Percentiles rank a stretch among this genome's conserved stretches.
phyloP scores from a whole-genome alignment of 2,329 filamentous ascomycete species.

The Aspergillus thermomutatus region DNA sequence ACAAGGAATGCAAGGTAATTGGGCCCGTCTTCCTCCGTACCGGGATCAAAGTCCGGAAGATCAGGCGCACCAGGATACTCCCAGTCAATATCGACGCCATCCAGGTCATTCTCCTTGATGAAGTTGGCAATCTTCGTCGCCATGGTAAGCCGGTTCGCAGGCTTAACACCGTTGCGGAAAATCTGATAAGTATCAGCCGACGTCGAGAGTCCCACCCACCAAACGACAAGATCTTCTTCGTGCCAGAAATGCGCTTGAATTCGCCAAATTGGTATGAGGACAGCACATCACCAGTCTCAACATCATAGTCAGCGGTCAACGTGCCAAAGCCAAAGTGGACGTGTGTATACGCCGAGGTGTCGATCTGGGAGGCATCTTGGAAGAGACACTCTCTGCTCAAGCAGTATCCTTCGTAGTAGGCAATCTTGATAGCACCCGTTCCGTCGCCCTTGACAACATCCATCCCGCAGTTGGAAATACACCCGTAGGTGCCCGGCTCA shows the following conservation, averaged over 20 bases:
- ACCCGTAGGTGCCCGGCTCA: conserved; percentile 32
- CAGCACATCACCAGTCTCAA: conserved; percentile 16
- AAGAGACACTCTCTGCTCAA: conserved; percentile 29
- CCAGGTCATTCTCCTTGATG: conserved; percentile 37
- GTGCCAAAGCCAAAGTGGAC: conserved; percentile 40
- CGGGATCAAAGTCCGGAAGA: too few relatives aligned
- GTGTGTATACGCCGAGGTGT: conserved; percentile 25
- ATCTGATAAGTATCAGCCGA: conserved; percentile 33
- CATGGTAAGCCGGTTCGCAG: conserved; percentile 38
- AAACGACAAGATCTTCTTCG: conserved; percentile 42
- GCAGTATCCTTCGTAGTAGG: conserved; percentile 34
- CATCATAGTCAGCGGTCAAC: conserved; percentile 31
- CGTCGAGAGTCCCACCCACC: conserved; percentile 46
- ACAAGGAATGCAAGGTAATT: too few relatives aligned
- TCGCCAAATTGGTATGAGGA: conserved; percentile 17
- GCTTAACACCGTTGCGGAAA: conserved; percentile 33
- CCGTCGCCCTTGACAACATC: conserved; percentile 28
- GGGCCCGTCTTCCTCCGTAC: too few relatives aligned
- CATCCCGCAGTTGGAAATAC: conserved; percentile 44
- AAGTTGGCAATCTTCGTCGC: conserved; percentile 38
- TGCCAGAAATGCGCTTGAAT: conserved; percentile 26
- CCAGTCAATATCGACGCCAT: conserved; percentile 40
- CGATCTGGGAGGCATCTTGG: conserved; percentile 22
- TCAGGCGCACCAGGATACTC: conserved; percentile 41
- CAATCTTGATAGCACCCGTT: conserved; percentile 23